These are phyloP conservation scores for Corylus americana DNA, from an alignment of 306 rosid species.

Conservation along the genomic window DNA sequence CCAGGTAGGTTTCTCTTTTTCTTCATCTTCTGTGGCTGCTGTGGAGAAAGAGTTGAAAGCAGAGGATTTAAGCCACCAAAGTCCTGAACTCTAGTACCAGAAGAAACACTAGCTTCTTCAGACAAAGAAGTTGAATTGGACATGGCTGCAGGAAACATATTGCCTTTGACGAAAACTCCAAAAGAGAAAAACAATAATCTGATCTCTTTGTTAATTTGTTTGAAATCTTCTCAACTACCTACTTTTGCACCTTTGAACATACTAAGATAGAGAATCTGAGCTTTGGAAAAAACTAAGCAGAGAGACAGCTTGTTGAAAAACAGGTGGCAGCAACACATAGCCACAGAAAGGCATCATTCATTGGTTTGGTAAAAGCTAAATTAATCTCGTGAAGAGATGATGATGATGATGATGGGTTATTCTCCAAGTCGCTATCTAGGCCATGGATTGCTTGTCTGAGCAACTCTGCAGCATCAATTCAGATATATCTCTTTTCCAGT, in stretches of 20 bases:
- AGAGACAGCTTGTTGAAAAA: slow-evolving; percentile 26
- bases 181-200: slow-evolving; percentile 37
- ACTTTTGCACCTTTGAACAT: slow-evolving; percentile 30
- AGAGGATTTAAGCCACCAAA: slow-evolving; percentile 46
- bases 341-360: slow-evolving; percentile 50
- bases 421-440: slow-evolving; percentile 67
- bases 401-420: slow-evolving; percentile 50
- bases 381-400: slow-evolving; percentile 50
- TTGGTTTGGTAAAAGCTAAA: slow-evolving; percentile 30
- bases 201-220: slow-evolving; percentile 31
- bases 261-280: slow-evolving; percentile 29
- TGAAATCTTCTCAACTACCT: slow-evolving; percentile 20
- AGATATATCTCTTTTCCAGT: slow-evolving; percentile 30
- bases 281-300: slow-evolving; percentile 39
- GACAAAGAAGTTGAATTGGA: slow-evolving; percentile 79
- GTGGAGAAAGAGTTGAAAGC: slow-evolving; percentile 39
- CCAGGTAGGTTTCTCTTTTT: slow-evolving; percentile 91
- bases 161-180: slow-evolving; percentile 60
- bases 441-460: slow-evolving; percentile 60
- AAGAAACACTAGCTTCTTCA: slow-evolving; percentile 65
- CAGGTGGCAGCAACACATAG: slow-evolving; percentile 38
- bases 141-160: slow-evolving; percentile 69
- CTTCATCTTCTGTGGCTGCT: slow-evolving; percentile 55
- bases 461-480: slow-evolving; percentile 47
- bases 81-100: slow-evolving; percentile 56